Conservation (phyloP, 257 asterid genomes). For the Asclepias syriaca region DNA sequence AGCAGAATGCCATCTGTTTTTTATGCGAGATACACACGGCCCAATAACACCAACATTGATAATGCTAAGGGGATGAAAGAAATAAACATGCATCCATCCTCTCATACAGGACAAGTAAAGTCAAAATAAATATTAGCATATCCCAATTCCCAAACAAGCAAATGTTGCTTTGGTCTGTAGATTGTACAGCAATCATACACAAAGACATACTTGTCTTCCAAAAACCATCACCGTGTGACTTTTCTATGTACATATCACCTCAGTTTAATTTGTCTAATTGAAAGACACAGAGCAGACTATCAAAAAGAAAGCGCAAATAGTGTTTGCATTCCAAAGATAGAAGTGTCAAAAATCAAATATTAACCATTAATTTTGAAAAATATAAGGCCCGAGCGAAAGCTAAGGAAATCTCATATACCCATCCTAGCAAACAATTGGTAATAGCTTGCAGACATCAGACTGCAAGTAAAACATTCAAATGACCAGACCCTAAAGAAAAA, state of each 20-base stretch:
- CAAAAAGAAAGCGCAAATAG: background rate
- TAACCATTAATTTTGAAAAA: background rate
- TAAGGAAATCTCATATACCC: constrained; percentile 6
- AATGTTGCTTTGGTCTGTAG: background rate
- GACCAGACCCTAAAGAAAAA: constrained; percentile 20
- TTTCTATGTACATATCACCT: background rate
- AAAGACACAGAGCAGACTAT: background rate
- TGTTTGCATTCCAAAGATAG: background rate
- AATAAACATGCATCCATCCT: background rate
- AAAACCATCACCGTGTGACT: background rate
- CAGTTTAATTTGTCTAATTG: background rate
- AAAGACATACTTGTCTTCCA: background rate
- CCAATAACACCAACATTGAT: background rate
- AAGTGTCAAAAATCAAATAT: constrained; percentile 2
- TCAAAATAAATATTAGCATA: background rate
- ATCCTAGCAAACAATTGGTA: constrained; percentile 19
- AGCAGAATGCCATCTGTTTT: background rate
- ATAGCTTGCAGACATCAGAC: constrained; percentile 26
- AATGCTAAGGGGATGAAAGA: background rate
- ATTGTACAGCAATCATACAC: background rate
- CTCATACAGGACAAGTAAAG: background rate
- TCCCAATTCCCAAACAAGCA: background rate
- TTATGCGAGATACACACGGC: background rate
- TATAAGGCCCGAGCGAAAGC: background rate
- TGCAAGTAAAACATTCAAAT: constrained; percentile 22